Conservation (phyloP, 2,329 filamentous ascomycete genomes). For the Penicillium sp. region DNA sequence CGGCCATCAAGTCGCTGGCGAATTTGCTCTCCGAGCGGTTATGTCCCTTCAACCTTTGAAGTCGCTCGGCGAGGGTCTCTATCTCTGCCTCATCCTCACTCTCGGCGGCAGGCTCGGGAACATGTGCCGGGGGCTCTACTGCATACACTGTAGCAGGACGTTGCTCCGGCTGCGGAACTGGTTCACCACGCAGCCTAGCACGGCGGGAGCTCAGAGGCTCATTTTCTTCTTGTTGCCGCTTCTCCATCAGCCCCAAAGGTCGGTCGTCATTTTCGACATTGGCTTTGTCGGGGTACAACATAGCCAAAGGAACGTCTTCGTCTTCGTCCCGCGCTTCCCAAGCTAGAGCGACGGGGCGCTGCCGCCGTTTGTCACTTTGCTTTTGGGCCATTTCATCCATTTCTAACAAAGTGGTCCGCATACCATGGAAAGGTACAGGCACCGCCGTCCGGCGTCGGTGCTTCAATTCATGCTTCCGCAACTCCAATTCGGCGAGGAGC, state of each 20-base stretch:
- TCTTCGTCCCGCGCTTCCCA: slow-evolving; percentile 75
- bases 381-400: slow-evolving; percentile 87
- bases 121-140: slow-evolving; percentile 18
- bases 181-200: slow-evolving; percentile 67
- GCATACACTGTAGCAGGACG: slow-evolving; percentile 38
- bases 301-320: slow-evolving; percentile 82
- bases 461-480: slow-evolving; percentile 86
- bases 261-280: slow-evolving; percentile 32
- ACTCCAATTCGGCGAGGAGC: slow-evolving; percentile 83
- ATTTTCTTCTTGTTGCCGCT: slow-evolving; percentile 83
- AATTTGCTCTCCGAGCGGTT: slow-evolving; percentile 42
- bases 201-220: slow-evolving; percentile 80
- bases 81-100: slow-evolving; percentile 42
- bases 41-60: slow-evolving; percentile 41
- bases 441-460: slow-evolving; percentile 70
- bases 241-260: slow-evolving; percentile 55
- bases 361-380: slow-evolving; percentile 67
- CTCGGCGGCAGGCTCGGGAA: slow-evolving; percentile 27
- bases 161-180: slow-evolving; percentile 33
- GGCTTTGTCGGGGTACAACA: slow-evolving; percentile 63
- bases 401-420: slow-evolving; percentile 86
- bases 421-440: slow-evolving; percentile 58
- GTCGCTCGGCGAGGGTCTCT: slow-evolving; percentile 48
- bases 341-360: slow-evolving; percentile 77
- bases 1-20: slow-evolving; percentile 42